phyloP scores from a whole-genome alignment of 495 filamentous ascomycete genomes.

The Podospora conica region DNA sequence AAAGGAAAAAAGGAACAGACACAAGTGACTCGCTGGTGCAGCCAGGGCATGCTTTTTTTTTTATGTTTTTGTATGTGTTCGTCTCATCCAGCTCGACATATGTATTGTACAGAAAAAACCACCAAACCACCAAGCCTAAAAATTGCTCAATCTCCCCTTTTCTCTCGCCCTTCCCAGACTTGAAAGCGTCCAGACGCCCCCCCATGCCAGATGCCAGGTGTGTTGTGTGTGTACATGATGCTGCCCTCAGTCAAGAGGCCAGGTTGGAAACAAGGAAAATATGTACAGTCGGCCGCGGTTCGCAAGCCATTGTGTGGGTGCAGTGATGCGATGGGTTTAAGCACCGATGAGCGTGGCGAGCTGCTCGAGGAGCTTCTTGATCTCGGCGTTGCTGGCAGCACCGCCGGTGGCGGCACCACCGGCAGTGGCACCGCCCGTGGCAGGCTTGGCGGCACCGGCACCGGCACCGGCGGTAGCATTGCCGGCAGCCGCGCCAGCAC shows the following conservation, averaged over 20 bases:
- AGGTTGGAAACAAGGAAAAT: neutral
- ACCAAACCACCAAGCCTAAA: neutral
- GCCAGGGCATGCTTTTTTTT: neutral
- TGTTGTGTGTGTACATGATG: neutral
- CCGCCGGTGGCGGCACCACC: constrained; percentile 3
- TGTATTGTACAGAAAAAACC: neutral
- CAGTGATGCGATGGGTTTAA: neutral
- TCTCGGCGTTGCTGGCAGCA: constrained; percentile 1
- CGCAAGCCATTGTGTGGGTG: neutral
- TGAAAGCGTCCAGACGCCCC: neutral
- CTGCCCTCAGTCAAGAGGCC: neutral
- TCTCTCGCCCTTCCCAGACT: neutral
- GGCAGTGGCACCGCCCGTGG: neutral
- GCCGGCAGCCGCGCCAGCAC: neutral
- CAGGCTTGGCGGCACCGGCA: constrained; percentile 3
- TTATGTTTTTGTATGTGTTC: neutral
- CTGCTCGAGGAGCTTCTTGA: constrained; percentile 4
- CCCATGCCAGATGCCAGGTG: neutral
- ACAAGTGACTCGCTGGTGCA: no score
- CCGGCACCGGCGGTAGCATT: neutral
- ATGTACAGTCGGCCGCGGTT: neutral
- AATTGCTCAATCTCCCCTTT: neutral
- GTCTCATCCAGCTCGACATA: neutral
- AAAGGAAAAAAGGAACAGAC: no score
- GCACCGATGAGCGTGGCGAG: neutral